phyloP scores from a whole-genome alignment of 257 asterid genomes.

The Primulina eburnea region DNA sequence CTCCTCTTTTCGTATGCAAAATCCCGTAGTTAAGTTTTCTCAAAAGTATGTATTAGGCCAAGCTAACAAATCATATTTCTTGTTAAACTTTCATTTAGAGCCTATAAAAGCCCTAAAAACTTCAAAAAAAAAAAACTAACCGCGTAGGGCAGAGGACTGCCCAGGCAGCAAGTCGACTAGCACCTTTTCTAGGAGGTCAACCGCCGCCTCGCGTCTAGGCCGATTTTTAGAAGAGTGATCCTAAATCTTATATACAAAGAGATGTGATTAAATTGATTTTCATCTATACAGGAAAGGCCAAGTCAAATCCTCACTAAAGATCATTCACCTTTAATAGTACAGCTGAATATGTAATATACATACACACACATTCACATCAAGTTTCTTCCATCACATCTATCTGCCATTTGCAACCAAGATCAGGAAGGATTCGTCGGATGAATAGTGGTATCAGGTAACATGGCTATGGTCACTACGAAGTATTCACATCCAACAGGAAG shows the following conservation, averaged over 20 bases:
- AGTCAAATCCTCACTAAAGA: conserved; percentile 21
- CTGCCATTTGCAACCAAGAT: conserved; percentile 35
- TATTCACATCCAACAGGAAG: conserved; percentile 83
- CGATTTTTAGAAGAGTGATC: too few species aligned
- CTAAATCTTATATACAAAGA: conserved; percentile 20
- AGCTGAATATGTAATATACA: neutral
- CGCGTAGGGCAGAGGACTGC: too few species aligned
- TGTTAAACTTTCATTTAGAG: too few species aligned
- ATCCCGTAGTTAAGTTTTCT: too few species aligned
- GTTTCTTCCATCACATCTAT: conserved; percentile 55
- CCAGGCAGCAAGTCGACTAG: too few species aligned
- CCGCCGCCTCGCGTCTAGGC: too few species aligned
- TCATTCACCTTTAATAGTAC: conserved; percentile 9
- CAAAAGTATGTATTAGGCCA: too few species aligned
- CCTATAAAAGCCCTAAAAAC: too few species aligned
- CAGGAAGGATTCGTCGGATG: conserved; percentile 56
- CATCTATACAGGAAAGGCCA: conserved; percentile 28
- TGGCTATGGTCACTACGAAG: conserved; percentile 57
- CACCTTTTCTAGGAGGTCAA: too few species aligned
- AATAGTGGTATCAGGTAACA: conserved; percentile 51
- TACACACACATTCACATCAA: conserved; percentile 24
- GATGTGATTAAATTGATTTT: conserved; percentile 13
- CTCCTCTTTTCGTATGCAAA: too few species aligned
- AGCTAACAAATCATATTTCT: too few species aligned
- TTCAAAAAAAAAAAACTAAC: too few species aligned